phyloP scores from a whole-genome alignment of 2,329 filamentous ascomycete genomes.

The Fusarium fracticaudum region DNA sequence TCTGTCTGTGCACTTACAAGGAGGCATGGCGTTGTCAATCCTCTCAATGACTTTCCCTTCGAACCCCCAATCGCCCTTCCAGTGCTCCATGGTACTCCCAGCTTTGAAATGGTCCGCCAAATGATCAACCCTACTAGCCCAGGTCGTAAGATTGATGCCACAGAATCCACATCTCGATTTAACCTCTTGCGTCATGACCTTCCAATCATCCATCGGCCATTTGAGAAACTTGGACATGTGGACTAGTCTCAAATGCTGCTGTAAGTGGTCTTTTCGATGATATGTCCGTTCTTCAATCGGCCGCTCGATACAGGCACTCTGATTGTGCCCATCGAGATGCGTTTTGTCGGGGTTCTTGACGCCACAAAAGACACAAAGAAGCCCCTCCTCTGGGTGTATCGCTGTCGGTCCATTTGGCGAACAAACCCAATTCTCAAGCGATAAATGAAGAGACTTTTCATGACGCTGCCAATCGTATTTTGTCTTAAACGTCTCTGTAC shows the following conservation, averaged over 20 bases:
- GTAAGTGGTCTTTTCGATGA: slow-evolving; percentile 55
- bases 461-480: slow-evolving; percentile 62
- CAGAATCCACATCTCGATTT: slow-evolving; percentile 55
- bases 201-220: slow-evolving; percentile 48
- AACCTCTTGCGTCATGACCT: slow-evolving; percentile 49
- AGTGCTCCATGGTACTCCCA: slow-evolving; percentile 53
- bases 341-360: slow-evolving; percentile 45
- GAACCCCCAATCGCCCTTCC: slow-evolving; percentile 57
- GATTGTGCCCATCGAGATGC: slow-evolving; percentile 51
- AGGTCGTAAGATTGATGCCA: slow-evolving; percentile 48
- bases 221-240: slow-evolving; percentile 52
- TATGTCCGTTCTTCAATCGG: slow-evolving; percentile 54
- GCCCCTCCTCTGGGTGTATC: slow-evolving; percentile 49
- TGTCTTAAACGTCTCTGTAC: slow-evolving; percentile 56
- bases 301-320: slow-evolving; percentile 52
- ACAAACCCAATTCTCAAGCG: slow-evolving; percentile 58
- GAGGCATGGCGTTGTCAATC: slow-evolving; percentile 55
- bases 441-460: slow-evolving; percentile 58
- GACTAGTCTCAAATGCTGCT: slow-evolving; percentile 53
- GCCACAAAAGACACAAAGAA: slow-evolving; percentile 50
- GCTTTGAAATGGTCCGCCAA: slow-evolving; percentile 54
- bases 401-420: slow-evolving; percentile 46
- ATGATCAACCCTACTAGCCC: slow-evolving; percentile 50
- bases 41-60: slow-evolving; percentile 50
- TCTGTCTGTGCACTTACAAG: slow-evolving; percentile 42